Evolutionary conservation across 257 asterid species (phyloP).

Genomic region (Plectranthus barbatus): DNA sequence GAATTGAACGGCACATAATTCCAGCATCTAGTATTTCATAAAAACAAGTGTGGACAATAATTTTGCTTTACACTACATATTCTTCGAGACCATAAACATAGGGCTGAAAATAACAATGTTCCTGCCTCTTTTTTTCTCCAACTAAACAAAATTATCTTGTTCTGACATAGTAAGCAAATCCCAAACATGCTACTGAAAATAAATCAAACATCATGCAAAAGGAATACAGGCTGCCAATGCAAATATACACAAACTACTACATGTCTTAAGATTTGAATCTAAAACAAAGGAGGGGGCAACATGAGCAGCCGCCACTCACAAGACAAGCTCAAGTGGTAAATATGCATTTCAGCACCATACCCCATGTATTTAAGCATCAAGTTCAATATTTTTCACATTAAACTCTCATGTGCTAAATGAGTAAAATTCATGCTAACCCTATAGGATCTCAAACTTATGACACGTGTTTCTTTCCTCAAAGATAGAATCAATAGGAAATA

Average conservation of each 20-base stretch:
- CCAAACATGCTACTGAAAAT: neutral
- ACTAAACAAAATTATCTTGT: neutral
- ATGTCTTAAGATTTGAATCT: neutral
- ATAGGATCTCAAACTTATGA: neutral
- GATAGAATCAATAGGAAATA: too few relatives aligned
- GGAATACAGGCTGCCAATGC: neutral
- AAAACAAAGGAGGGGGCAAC: neutral
- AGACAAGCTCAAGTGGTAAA: neutral
- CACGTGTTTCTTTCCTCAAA: too few relatives aligned
- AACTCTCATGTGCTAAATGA: neutral
- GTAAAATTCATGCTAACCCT: neutral
- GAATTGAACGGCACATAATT: too few relatives aligned
- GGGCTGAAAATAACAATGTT: neutral
- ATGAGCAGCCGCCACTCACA: neutral
- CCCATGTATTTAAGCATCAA: neutral
- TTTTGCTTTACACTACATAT: neutral
- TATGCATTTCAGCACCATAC: neutral
- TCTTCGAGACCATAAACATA: neutral
- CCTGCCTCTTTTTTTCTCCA: neutral
- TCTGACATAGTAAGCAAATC: neutral
- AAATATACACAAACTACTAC: neutral
- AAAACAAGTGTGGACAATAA: neutral
- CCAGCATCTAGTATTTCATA: neutral
- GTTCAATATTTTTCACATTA: neutral
- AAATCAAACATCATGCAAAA: neutral